Percentiles rank a stretch among this genome's conserved stretches.
phyloP scores from a whole-genome alignment of 2,329 filamentous ascomycete species.

The Colletotrichum abscissum region DNA sequence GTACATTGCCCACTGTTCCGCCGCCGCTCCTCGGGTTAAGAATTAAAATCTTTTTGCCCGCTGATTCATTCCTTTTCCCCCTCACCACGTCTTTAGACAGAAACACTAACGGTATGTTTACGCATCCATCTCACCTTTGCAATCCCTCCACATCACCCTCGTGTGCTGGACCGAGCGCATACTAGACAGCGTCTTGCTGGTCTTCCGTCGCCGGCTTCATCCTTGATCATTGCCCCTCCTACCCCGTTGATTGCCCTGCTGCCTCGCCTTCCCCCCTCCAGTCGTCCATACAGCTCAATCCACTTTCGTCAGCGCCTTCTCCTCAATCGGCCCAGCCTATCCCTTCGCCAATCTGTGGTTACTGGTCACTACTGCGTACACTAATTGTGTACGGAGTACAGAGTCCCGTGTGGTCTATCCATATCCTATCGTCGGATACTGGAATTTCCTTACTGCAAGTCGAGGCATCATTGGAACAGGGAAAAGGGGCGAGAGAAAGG shows the following conservation, averaged over 20 bases:
- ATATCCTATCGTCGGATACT: neutral
- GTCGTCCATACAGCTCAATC: constrained; percentile 19
- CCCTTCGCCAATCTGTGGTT: constrained; percentile 6
- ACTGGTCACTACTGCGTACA: too few species aligned
- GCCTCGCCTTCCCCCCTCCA: constrained; percentile 22
- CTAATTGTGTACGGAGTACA: too few species aligned
- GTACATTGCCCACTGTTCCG: neutral
- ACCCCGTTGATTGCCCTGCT: constrained; percentile 29
- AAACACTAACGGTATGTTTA: neutral
- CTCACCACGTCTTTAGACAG: neutral
- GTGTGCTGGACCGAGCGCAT: constrained; percentile 31
- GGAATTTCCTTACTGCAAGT: neutral
- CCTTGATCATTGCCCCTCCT: constrained; percentile 27
- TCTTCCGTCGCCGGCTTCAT: constrained; percentile 23
- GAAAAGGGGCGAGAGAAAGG: neutral
- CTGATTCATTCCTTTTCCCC: neutral
- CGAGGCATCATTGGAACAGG: neutral
- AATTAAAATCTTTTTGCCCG: neutral
- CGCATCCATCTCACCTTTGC: neutral
- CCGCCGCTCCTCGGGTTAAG: neutral
- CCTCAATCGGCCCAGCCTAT: constrained; percentile 11
- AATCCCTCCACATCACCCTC: neutral
- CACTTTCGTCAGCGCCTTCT: constrained; percentile 12
- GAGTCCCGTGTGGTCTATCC: neutral
- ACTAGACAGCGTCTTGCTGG: constrained; percentile 26